Conservation (phyloP, 148 eudicot species). For the Chenopodium formosanum region DNA sequence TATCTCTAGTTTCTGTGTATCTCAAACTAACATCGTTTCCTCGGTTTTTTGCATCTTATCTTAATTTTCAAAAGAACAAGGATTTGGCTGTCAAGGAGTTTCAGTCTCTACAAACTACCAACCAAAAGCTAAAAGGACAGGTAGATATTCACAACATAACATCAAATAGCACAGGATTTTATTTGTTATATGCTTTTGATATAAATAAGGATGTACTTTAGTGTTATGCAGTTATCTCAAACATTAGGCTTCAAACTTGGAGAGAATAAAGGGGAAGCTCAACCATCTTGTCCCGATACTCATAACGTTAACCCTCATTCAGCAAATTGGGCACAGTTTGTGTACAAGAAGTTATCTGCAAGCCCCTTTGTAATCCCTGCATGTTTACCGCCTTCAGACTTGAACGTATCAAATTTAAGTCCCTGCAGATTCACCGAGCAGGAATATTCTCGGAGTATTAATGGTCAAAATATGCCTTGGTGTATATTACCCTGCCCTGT, state of each 20-base stretch:
- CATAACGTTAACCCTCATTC: slow-evolving; percentile 20
- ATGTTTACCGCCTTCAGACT: slow-evolving; percentile 33
- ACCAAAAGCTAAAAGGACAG: slow-evolving; percentile 53
- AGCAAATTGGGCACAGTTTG: slow-evolving; percentile 26
- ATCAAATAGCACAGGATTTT: neutral
- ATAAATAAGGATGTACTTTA: neutral
- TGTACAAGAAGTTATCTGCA: slow-evolving; percentile 31
- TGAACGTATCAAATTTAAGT: slow-evolving; percentile 20
- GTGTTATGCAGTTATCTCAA: slow-evolving; percentile 44
- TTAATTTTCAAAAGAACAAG: slow-evolving; percentile 41
- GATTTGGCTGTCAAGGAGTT: slow-evolving; percentile 45
- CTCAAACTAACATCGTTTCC: neutral
- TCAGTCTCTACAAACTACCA: slow-evolving; percentile 47
- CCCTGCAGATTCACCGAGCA: slow-evolving; percentile 24
- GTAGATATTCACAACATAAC: slow-evolving; percentile 26
- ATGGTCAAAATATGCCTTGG: slow-evolving; percentile 36
- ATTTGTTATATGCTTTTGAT: neutral
- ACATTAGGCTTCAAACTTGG: slow-evolving; percentile 30
- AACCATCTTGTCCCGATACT: slow-evolving; percentile 12
- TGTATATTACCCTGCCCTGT: slow-evolving; percentile 57
- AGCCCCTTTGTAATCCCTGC: slow-evolving; percentile 39
- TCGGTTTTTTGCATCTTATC: neutral
- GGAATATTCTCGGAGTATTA: slow-evolving; percentile 21
- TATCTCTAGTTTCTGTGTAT: neutral
- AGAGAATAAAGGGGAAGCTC: slow-evolving; percentile 26